These are phyloP conservation scores for Neurospora sp. DNA, from an alignment of 2,329 filamentous ascomycete genomes.

Conservation along the genomic window DNA sequence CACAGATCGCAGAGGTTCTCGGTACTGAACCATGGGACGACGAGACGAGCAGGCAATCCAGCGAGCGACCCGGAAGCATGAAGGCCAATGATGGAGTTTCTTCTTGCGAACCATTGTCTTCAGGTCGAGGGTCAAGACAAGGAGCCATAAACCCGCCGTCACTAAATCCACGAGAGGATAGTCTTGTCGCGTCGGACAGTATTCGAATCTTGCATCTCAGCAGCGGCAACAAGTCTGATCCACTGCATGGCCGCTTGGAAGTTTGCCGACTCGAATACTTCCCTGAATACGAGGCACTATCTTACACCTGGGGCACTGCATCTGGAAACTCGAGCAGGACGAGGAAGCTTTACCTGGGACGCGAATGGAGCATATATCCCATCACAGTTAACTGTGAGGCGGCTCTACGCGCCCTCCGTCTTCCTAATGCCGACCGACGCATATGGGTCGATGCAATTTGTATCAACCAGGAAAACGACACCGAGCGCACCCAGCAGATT, in stretches of 20 bases:
- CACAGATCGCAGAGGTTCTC: constrained; percentile 1
- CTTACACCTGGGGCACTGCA: constrained; percentile 10
- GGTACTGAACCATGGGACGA: background rate
- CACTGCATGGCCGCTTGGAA: constrained; percentile 7
- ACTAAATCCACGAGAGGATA: too few species aligned
- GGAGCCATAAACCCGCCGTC: too few species aligned
- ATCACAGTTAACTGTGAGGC: constrained; percentile 11
- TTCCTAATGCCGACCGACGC: constrained; percentile 5
- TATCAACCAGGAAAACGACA: constrained; percentile 6
- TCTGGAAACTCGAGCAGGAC: constrained; percentile 7
- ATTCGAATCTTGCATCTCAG: constrained; percentile 10
- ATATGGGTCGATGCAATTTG: constrained; percentile 11
- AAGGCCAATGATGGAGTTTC: background rate
- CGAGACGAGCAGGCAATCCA: background rate
- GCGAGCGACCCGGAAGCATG: background rate
- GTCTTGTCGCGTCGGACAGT: background rate
- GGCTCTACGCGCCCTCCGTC: constrained; percentile 7
- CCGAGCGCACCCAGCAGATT: constrained; percentile 7
- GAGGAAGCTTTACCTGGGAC: constrained; percentile 9
- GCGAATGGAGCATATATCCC: constrained; percentile 7
- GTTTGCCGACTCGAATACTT: constrained; percentile 8
- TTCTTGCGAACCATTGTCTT: background rate
- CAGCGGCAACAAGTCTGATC: constrained; percentile 6
- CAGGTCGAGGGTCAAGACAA: too few species aligned
- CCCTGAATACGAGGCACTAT: constrained; percentile 11